phyloP scores from a whole-genome alignment of 306 rosid genomes.

The Erythrophleum fordii region DNA sequence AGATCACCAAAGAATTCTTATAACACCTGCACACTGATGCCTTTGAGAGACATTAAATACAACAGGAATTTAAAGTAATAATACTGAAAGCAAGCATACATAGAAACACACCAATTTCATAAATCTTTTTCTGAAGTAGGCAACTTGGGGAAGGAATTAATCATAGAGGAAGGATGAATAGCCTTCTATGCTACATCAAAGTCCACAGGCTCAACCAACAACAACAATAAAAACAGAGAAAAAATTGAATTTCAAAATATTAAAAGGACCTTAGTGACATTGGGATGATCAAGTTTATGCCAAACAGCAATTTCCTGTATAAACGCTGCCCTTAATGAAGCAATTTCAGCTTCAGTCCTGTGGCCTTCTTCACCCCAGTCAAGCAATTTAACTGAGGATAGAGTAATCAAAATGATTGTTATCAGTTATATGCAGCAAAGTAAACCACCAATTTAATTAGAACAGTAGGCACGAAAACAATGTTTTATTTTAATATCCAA shows the following conservation, averaged over 20 bases:
- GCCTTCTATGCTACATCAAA: slow-evolving; percentile 3
- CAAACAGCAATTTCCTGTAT: slow-evolving; percentile 98
- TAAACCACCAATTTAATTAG: slow-evolving; percentile 9
- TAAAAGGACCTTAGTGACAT: slow-evolving; percentile 85
- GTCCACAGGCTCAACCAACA: slow-evolving; percentile 19
- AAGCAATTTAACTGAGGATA: slow-evolving; percentile 78
- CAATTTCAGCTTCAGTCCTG: slow-evolving; percentile 89
- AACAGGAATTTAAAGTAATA: not conserved
- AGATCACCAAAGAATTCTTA: slow-evolving; percentile 22
- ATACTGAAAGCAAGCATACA: slow-evolving; percentile 23
- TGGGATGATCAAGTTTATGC: slow-evolving; percentile 98
- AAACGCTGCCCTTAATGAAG: slow-evolving; percentile 88
- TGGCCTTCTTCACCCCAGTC: slow-evolving; percentile 99
- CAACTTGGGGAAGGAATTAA: too few relatives aligned
- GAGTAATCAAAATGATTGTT: slow-evolving; percentile 29
- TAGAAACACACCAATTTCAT: not conserved
- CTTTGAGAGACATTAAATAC: slow-evolving; percentile 10
- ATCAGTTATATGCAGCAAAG: slow-evolving; percentile 32
- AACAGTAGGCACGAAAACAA: slow-evolving; percentile 25
- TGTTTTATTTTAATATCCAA: not conserved
- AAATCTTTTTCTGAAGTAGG: not conserved
- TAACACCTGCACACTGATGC: slow-evolving; percentile 21
- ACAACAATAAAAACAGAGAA: not conserved
- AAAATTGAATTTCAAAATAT: slow-evolving; percentile 18
- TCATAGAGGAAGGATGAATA: not conserved